Conservation (phyloP, 2,329 filamentous ascomycete genomes). For the Coniochaeta hoffmannii region DNA sequence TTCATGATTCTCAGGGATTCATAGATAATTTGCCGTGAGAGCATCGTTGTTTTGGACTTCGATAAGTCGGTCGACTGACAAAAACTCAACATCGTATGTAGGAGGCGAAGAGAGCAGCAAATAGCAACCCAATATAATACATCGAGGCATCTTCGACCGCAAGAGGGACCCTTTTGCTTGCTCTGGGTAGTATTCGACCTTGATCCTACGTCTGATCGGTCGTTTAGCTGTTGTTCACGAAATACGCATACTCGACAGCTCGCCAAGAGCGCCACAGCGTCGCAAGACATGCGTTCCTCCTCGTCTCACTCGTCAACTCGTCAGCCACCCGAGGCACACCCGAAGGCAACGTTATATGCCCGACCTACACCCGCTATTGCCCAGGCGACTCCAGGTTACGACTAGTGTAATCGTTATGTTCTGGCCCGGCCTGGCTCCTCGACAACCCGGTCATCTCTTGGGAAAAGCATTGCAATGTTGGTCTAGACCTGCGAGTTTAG, state of each 20-base stretch:
- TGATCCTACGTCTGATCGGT: neutral
- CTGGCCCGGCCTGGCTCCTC: neutral
- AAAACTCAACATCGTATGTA: too few relatives aligned
- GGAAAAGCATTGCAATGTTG: neutral
- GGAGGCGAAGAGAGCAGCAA: too few relatives aligned
- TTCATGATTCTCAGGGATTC: neutral
- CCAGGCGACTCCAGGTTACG: neutral
- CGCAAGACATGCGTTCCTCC: neutral
- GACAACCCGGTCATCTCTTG: neutral
- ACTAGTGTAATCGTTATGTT: neutral
- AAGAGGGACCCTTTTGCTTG: too few relatives aligned
- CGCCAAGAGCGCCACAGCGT: neutral
- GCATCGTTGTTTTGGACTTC: too few relatives aligned
- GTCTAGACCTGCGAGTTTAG: neutral
- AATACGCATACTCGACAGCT: neutral
- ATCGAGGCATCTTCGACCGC: too few relatives aligned
- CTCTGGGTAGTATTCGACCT: too few relatives aligned
- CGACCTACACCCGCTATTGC: neutral
- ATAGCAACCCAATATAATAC: too few relatives aligned
- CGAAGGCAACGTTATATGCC: neutral
- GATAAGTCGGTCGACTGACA: too few relatives aligned
- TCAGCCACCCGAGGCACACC: neutral
- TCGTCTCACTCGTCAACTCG: neutral
- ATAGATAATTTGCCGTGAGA: neutral
- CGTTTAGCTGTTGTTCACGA: neutral